Percentiles rank a stretch among this genome's conserved stretches.
Evolutionary conservation across 257 asterid genomes (phyloP).

Genomic region (Scutellaria galericulata): DNA sequence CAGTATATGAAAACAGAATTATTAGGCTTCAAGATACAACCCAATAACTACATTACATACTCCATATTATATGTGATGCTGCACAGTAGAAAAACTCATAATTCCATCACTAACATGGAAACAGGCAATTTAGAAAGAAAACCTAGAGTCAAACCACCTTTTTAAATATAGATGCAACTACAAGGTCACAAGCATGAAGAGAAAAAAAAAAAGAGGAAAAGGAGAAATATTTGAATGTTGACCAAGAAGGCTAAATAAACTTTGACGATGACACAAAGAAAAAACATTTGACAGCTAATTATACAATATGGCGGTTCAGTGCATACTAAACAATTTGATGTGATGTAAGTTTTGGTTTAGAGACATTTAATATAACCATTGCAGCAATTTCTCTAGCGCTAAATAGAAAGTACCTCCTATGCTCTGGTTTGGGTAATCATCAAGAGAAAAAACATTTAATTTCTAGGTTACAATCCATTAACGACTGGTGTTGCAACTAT

Average conservation of each 20-base stretch:
- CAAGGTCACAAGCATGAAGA: background rate
- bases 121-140: background rate
- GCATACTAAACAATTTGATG: background rate
- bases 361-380: background rate
- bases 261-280: background rate
- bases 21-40: conserved; percentile 12
- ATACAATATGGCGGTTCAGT: conserved; percentile 19
- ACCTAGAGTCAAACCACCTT: conserved; percentile 12
- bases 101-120: conserved; percentile 14
- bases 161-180: background rate
- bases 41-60: conserved; percentile 10
- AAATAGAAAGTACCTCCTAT: conserved; percentile 8
- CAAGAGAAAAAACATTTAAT: background rate
- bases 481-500: background rate
- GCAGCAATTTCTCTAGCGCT: background rate
- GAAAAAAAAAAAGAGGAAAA: conserved; percentile 10
- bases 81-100: background rate
- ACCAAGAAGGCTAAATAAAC: conserved; percentile 7
- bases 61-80: background rate
- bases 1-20: conserved; percentile 19
- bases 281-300: conserved; percentile 15
- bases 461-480: background rate
- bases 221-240: background rate
- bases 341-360: background rate
- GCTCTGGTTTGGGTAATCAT: conserved; percentile 12